These are phyloP conservation scores for Isochrysis galbana DNA, from an alignment of 78 protist genomes.

Conservation along the genomic window DNA sequence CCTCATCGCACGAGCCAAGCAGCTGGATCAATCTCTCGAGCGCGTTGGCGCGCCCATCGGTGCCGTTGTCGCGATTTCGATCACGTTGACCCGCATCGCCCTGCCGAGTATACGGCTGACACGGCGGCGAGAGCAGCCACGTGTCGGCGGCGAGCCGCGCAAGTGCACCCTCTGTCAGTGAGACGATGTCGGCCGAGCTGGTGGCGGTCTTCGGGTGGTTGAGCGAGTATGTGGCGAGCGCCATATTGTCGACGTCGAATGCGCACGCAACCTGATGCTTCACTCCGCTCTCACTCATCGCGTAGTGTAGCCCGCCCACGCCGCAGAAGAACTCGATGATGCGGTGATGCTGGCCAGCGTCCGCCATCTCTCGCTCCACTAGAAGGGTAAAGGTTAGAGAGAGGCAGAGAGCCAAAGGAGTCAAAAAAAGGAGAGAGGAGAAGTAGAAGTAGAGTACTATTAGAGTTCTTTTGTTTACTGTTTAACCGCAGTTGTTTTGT, in stretches of 20 bases:
- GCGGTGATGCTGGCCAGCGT: neutral
- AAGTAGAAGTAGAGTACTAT: no score
- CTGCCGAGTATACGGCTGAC: constrained; percentile 81
- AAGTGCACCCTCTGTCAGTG: neutral
- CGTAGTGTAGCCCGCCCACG: constrained; percentile 58
- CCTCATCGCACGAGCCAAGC: constrained; percentile 32
- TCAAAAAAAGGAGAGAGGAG: no score
- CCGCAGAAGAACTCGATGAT: constrained; percentile 63
- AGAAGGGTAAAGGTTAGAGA: no score
- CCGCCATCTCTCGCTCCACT: no score
- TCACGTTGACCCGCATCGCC: no score
- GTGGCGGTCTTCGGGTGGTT: constrained; percentile 28
- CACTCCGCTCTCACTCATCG: neutral
- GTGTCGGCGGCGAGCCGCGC: constrained; percentile 2
- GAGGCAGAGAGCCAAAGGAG: no score
- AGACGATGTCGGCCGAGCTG: neutral
- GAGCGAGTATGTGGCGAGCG: constrained; percentile 18
- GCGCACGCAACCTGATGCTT: neutral
- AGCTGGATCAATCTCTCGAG: constrained; percentile 48
- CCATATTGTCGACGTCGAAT: constrained; percentile 49
- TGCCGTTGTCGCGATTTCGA: constrained; percentile 56
- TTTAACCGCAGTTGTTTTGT: no score
- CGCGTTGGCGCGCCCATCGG: constrained; percentile 64
- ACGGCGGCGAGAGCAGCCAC: constrained; percentile 69
- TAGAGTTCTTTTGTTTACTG: no score